Evolutionary conservation across 352 stramenopile species (phyloP).

Genomic region (Pythium chondricola): DNA sequence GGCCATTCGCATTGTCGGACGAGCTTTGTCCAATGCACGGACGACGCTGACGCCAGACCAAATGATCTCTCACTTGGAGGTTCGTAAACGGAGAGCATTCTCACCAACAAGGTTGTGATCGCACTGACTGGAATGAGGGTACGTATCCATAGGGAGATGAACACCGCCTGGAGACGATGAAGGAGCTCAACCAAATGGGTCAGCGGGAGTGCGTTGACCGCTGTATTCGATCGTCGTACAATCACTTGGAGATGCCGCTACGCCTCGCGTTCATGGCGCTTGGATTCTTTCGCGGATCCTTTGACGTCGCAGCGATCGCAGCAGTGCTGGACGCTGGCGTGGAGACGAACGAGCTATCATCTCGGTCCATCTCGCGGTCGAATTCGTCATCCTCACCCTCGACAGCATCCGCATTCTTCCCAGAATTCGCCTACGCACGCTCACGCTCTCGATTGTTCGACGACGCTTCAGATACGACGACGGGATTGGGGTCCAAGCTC

Average conservation of each 20-base stretch:
- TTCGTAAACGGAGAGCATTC: no score
- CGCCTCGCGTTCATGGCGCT: conserved; percentile 74
- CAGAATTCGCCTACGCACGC: conserved; percentile 33
- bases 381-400: conserved; percentile 23
- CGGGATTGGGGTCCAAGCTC: conserved; percentile 60
- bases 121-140: no score
- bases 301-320: conserved; percentile 58
- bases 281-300: conserved; percentile 72
- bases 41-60: conserved; percentile 65
- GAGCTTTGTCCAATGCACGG: conserved; percentile 62
- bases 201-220: conserved; percentile 76
- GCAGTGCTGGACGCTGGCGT: conserved; percentile 36
- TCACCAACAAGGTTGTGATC: no score
- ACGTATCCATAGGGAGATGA: conserved; percentile 58
- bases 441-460: conserved; percentile 17
- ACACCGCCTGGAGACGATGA: conserved; percentile 60
- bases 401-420: conserved; percentile 23
- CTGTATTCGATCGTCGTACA: conserved; percentile 79
- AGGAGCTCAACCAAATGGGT: conserved; percentile 66
- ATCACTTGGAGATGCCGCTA: conserved; percentile 55
- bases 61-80: conserved; percentile 75
- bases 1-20: conserved; percentile 68
- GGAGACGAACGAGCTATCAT: background rate
- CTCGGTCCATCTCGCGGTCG: conserved; percentile 10
- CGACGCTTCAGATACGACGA: conserved; percentile 43